Percentiles rank a stretch among this genome's conserved stretches.
Evolutionary conservation across 345 rosid species (phyloP).

Genomic region (Camelina sativa): DNA sequence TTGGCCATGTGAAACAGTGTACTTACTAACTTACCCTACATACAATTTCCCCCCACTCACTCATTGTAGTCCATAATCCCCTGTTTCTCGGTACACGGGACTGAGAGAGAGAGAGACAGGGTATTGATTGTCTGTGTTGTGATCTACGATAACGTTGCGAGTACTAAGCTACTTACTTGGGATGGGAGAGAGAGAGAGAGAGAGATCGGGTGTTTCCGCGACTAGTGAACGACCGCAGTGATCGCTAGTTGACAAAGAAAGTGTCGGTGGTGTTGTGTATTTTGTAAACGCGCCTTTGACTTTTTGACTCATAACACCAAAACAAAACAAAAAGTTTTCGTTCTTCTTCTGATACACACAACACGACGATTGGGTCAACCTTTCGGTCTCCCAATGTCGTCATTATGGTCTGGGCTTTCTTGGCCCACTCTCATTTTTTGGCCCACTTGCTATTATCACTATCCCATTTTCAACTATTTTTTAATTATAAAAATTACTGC

Average conservation of each 20-base stretch:
- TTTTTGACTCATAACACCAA: constrained; percentile 22
- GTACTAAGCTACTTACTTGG: background rate
- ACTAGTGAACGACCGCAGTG: background rate
- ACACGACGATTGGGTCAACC: constrained; percentile 34
- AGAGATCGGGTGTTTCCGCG: too few relatives aligned
- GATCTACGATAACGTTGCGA: constrained; percentile 24
- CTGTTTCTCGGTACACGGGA: constrained; percentile 26
- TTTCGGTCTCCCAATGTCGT: constrained; percentile 34
- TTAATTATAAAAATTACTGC: too few relatives aligned
- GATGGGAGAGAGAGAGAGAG: background rate
- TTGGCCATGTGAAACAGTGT: constrained; percentile 42
- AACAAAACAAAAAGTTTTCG: background rate
- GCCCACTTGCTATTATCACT: constrained; percentile 21
- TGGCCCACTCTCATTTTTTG: constrained; percentile 16
- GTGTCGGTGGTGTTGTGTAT: constrained; percentile 21
- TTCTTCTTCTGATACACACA: background rate
- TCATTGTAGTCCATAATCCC: constrained; percentile 19
- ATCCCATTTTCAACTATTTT: constrained; percentile 2
- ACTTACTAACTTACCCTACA: constrained; percentile 32
- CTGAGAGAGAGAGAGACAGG: too few relatives aligned
- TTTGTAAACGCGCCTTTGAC: constrained; percentile 45
- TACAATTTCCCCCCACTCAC: background rate
- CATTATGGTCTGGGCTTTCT: constrained; percentile 39
- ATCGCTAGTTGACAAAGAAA: constrained; percentile 35
- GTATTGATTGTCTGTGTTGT: constrained; percentile 3